These are phyloP conservation scores for Rhododendron williamsianum DNA, from an alignment of 148 eudicot genomes.

Conservation along the genomic window DNA sequence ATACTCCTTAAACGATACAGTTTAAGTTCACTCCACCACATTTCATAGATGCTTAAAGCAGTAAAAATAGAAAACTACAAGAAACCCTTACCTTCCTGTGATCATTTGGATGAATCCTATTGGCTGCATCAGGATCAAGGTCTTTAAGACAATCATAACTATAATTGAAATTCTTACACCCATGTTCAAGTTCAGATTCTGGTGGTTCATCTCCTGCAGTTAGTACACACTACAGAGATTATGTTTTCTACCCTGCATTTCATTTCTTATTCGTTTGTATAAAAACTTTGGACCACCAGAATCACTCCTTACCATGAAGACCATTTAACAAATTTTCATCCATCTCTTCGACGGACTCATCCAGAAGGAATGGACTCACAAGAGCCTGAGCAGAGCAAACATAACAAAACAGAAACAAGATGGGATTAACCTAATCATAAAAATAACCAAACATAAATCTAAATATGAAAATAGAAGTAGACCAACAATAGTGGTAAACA, in stretches of 20 bases:
- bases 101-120: slow-evolving; percentile 93
- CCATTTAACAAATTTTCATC: slow-evolving; percentile 32
- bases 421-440: neutral
- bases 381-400: slow-evolving; percentile 58
- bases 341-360: slow-evolving; percentile 53
- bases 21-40: neutral
- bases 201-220: slow-evolving; percentile 28
- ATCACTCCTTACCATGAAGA: slow-evolving; percentile 40
- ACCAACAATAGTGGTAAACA: neutral
- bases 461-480: neutral
- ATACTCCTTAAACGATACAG: neutral
- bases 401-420: neutral
- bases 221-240: neutral
- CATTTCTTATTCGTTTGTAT: neutral
- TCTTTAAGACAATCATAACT: slow-evolving; percentile 57
- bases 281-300: neutral
- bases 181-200: slow-evolving; percentile 27
- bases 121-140: slow-evolving; percentile 84
- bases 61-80: neutral
- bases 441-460: neutral
- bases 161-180: slow-evolving; percentile 20
- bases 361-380: slow-evolving; percentile 72
- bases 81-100: slow-evolving; percentile 59
- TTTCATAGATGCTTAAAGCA: neutral
- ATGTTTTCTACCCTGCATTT: neutral